These are phyloP conservation scores for Neospermospora avenae DNA, from an alignment of 2,329 filamentous ascomycete genomes.

Conservation along the genomic window DNA sequence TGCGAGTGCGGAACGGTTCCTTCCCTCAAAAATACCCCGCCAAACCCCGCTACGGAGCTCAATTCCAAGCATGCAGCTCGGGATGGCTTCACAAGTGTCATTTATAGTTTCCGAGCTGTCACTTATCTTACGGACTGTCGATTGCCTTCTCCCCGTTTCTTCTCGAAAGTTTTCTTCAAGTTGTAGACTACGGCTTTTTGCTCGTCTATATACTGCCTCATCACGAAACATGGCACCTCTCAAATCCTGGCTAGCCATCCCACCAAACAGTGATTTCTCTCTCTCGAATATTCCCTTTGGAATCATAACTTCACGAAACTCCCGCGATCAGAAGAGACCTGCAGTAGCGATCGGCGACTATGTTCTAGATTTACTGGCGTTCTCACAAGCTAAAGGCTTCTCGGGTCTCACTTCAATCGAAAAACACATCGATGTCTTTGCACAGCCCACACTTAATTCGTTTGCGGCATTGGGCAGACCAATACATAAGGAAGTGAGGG, in stretches of 20 bases:
- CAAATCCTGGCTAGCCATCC: constrained; percentile 34
- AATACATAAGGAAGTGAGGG: constrained; percentile 65
- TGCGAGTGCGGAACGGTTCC: neutral
- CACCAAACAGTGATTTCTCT: constrained; percentile 51
- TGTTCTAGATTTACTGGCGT: constrained; percentile 62
- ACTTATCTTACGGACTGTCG: neutral
- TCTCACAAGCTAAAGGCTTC: constrained; percentile 59
- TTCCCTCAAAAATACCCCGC: neutral
- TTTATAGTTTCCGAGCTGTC: neutral
- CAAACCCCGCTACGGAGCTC: neutral
- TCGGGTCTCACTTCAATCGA: constrained; percentile 48
- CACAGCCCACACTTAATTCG: constrained; percentile 62
- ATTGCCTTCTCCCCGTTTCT: neutral
- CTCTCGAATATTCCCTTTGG: constrained; percentile 75
- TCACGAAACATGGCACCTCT: constrained; percentile 30
- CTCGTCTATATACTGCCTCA: constrained; percentile 1
- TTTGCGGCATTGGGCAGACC: constrained; percentile 71
- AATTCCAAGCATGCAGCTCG: neutral
- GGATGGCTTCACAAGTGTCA: neutral
- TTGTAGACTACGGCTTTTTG: neutral
- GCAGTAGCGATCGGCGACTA: constrained; percentile 68
- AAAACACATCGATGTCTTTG: constrained; percentile 59
- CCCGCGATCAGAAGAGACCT: constrained; percentile 47
- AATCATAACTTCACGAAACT: constrained; percentile 55
- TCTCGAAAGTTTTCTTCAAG: neutral